Evolutionary conservation across 441 rosid genomes (phyloP).

Genomic region (Brassica balearica): DNA sequence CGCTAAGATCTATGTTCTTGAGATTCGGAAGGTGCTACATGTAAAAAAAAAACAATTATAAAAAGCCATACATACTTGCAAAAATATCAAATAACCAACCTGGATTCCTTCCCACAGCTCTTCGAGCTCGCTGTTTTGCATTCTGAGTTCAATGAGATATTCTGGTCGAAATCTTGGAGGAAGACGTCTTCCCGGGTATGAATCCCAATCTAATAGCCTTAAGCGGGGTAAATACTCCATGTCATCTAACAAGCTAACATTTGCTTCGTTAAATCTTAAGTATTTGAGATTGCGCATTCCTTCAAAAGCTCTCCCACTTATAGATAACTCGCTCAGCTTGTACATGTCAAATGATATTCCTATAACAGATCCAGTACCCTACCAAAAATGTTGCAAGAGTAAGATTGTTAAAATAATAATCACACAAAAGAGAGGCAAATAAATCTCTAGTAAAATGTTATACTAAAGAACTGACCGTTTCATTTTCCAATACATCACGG

Average conservation of each 20-base stretch:
- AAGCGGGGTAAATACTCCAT: slow-evolving; percentile 23
- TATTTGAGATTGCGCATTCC: slow-evolving; percentile 1
- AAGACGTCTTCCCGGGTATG: slow-evolving; percentile 14
- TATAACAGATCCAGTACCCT: slow-evolving; percentile 26
- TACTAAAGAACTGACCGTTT: slow-evolving; percentile 17
- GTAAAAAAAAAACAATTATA: too few relatives aligned
- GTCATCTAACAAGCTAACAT: background rate
- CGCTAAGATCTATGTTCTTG: too few relatives aligned
- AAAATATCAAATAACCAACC: background rate
- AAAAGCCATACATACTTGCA: too few relatives aligned
- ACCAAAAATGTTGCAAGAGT: background rate
- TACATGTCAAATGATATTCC: slow-evolving; percentile 9
- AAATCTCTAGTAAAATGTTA: too few relatives aligned
- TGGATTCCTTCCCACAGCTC: slow-evolving; percentile 27
- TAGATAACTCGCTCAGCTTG: background rate
- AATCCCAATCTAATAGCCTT: slow-evolving; percentile 29
- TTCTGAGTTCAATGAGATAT: slow-evolving; percentile 17
- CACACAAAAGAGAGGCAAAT: too few relatives aligned
- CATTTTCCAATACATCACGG: background rate
- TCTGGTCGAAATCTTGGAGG: slow-evolving; percentile 3
- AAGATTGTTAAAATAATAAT: too few relatives aligned
- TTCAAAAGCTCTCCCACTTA: background rate
- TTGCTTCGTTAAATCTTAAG: background rate
- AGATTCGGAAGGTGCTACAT: too few relatives aligned
- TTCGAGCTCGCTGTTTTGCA: slow-evolving; percentile 9